Evolutionary conservation across 192 early-diverging fungal genomes (phyloP).

Genomic region (Podila minutissima): DNA sequence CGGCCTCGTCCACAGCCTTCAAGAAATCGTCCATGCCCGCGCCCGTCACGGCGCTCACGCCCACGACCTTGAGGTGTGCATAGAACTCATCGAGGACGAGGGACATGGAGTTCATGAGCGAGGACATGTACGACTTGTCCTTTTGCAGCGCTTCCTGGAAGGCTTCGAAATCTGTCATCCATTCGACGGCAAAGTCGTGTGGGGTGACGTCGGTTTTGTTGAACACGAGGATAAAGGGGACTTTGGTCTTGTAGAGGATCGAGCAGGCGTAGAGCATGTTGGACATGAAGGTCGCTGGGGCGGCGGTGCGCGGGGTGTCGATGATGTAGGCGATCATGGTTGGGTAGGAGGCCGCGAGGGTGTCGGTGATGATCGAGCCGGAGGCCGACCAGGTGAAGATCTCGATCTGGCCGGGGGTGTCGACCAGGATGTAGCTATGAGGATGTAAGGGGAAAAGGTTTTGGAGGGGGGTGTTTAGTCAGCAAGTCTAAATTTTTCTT

Average conservation of each 20-base stretch:
- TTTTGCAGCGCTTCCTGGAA: slow-evolving; percentile 90
- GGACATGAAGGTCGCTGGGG: slow-evolving; percentile 96
- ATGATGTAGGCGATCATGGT: slow-evolving; percentile 94
- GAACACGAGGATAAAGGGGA: slow-evolving; percentile 96
- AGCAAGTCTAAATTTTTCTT: not conserved
- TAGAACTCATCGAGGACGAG: slow-evolving; percentile 99
- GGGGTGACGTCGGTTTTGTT: slow-evolving; percentile 95
- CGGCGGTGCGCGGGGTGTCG: slow-evolving; percentile 93
- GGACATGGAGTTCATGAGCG: slow-evolving; percentile 94
- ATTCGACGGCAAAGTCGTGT: slow-evolving; percentile 90
- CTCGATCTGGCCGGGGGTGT: slow-evolving; percentile 99
- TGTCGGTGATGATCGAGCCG: slow-evolving; percentile 95
- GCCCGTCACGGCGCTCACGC: slow-evolving; percentile 94
- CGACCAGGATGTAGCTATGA: slow-evolving; percentile 80
- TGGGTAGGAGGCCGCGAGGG: slow-evolving; percentile 90
- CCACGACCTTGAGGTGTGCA: slow-evolving; percentile 79
- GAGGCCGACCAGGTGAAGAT: slow-evolving; percentile 99
- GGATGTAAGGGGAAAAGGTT: not conserved
- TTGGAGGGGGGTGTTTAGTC: not conserved
- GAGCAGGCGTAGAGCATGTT: slow-evolving; percentile 99
- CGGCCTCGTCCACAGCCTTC: slow-evolving; percentile 80
- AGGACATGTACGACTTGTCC: slow-evolving; percentile 91
- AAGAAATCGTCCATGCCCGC: slow-evolving; percentile 93
- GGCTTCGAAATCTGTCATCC: slow-evolving; percentile 97
- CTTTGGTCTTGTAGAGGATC: slow-evolving; percentile 97